Evolutionary conservation across 257 asterid species (phyloP), one percentile per base, ranked within the genome.

Genomic region (Nicotiana tabacum): DNA sequence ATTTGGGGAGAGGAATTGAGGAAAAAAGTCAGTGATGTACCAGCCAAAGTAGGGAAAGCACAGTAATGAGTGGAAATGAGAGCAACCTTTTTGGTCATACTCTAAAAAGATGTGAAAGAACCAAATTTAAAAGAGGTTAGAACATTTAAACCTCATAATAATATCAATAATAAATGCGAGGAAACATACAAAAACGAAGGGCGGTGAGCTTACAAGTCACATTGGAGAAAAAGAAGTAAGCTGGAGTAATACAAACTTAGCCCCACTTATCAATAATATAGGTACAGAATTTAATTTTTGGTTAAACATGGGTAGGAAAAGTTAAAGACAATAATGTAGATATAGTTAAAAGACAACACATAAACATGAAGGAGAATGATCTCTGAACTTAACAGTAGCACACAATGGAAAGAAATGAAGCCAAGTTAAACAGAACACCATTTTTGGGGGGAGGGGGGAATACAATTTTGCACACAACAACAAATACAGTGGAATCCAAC

Each of bases 21-120:
- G 21, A 77, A 77, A 84, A 80, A 74, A 82, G 85, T 56, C 29
- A 77, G 37, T 68, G 78, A 85, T 37, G 83, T 83, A 89, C 93
- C 95, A 88, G 81, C 87, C 0, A 87, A 83, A 85, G 77, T 77
- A 84, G 93, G 97, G 89, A 88, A 92, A 87, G 48, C 87, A 86
- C 94, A 91, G 92, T 86, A 78, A 66, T 90, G 74, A 86, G 51
- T 64, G 77, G 58, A 80, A 72, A 66, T 66, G 77, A 82, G 68
- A 72, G 86, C 81, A 77, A 78, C 37, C 82, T 85, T 83, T 81
- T 61, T 79, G 74, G 69, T 62, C 82, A 67, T 51, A 53, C 88
- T 30, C 89, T 88, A 68, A 85, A 89, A 90, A 90, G 76, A 77
- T 83, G 94, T 89, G 94, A 89, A 88, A 84, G 88, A 66, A 82